phyloP scores from a whole-genome alignment of 176 grass and related monocot genomes.

The Areca catechu region DNA sequence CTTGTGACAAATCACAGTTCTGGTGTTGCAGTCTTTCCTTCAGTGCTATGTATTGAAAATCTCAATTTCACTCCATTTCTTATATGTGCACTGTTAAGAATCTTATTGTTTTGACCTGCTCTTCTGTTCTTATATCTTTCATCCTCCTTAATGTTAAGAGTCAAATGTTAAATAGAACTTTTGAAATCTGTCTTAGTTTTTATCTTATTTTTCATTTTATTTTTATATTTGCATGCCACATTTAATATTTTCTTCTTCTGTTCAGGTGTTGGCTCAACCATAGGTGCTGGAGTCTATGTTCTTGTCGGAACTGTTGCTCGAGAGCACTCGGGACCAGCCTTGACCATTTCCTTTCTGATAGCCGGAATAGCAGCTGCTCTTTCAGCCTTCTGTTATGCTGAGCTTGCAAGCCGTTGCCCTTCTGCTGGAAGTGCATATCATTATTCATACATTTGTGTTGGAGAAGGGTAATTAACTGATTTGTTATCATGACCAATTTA shows the following conservation, averaged over 20 bases:
- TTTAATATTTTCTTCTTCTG: slow-evolving; percentile 4
- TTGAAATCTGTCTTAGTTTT: background rate
- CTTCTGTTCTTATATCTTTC: background rate
- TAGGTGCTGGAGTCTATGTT: slow-evolving; percentile 81
- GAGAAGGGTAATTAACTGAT: slow-evolving; percentile 57
- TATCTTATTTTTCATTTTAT: background rate
- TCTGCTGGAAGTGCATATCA: slow-evolving; percentile 82
- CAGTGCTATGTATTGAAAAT: too few relatives aligned
- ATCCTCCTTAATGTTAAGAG: background rate
- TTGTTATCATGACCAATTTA: background rate
- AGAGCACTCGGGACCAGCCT: slow-evolving; percentile 64
- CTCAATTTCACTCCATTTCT: background rate
- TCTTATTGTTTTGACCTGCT: too few relatives aligned
- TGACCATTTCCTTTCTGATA: slow-evolving; percentile 72
- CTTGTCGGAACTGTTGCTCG: slow-evolving; percentile 69
- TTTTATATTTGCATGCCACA: background rate
- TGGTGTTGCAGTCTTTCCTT: too few relatives aligned
- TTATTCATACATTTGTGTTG: slow-evolving; percentile 76
- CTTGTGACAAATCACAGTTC: too few relatives aligned
- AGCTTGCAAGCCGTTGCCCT: slow-evolving; percentile 73
- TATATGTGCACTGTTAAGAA: background rate
- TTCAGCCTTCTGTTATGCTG: slow-evolving; percentile 84
- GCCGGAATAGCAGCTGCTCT: slow-evolving; percentile 75
- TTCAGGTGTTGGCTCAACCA: slow-evolving; percentile 81
- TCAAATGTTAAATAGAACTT: too few relatives aligned